These are phyloP conservation scores for Rhizopogon rudus DNA, from an alignment of 768 basidiomycete genomes.

Conservation along the genomic window DNA sequence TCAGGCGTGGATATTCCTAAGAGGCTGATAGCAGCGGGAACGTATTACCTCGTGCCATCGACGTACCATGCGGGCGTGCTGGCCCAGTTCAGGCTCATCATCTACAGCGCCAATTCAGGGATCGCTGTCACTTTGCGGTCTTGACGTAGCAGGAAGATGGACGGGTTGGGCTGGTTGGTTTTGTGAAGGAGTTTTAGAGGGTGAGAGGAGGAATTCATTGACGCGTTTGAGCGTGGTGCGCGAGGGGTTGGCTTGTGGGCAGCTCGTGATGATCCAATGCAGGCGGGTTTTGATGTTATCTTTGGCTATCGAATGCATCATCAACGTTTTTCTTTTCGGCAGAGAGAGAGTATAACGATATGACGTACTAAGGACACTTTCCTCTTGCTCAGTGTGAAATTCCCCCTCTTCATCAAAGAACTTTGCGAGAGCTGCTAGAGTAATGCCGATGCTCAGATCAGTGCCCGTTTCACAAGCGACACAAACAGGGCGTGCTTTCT, in stretches of 20 bases:
- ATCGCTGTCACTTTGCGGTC: conserved; percentile 13
- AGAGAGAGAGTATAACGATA: background rate
- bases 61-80: conserved; percentile 61
- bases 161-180: background rate
- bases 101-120: conserved; percentile 46
- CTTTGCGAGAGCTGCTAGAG: conserved; percentile 48
- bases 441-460: conserved; percentile 62
- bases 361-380: conserved; percentile 18
- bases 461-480: conserved; percentile 54
- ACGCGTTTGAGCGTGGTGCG: conserved; percentile 75
- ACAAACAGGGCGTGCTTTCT: conserved; percentile 33
- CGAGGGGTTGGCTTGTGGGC: conserved; percentile 77
- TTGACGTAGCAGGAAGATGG: background rate
- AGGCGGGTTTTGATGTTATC: conserved; percentile 63
- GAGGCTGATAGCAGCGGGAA: conserved; percentile 47
- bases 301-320: conserved; percentile 37
- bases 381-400: conserved; percentile 7
- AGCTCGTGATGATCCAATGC: conserved; percentile 80
- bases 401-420: conserved; percentile 56
- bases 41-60: conserved; percentile 71
- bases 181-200: conserved; percentile 1
- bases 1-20: conserved; percentile 65
- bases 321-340: background rate
- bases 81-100: conserved; percentile 52
- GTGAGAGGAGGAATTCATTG: conserved; percentile 67